Evolutionary conservation across 441 rosid species (phyloP), one percentile per base, ranked within the genome.

Genomic region (Erysimum pusillum): DNA sequence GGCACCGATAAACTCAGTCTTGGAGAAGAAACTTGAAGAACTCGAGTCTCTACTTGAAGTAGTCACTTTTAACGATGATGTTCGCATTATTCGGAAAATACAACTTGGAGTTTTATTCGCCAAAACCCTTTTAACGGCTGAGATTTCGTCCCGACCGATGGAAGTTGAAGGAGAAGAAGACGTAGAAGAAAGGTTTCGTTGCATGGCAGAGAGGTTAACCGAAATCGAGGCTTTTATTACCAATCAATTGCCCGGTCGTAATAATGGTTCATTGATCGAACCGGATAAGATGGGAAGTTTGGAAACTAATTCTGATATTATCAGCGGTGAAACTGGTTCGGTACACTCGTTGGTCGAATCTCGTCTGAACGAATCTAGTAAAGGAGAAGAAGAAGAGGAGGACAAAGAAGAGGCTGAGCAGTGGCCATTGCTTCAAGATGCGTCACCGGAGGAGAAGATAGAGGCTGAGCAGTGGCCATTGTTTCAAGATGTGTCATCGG

Each of bases 21-120:
- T 76, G 35, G 80, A 69, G 75, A 69, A 63, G 71, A 76, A 76
- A 76, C 59, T 76, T 28, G 75, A 76, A 69, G 75, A 76, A 69
- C 80, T 76, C 35, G 75, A 76, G 59, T 34, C 48, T 69, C 36
- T 76, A 11, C 34, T 35, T 45, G 70, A 62, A 76, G 45, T 63
- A 53, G 6, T 35, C 41, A 76, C 44, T 63, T 15, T 4, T 28
- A 12, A 45, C 10, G 58, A 69, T 1, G 20, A 22, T 22, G 64
- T 62, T 76, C 49, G 75, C 8, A 52, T 11, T 52, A 9, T 69
- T 13, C 49, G 57, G 6, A 25, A 76, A 11, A 34, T 76, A 13
- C 58, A 53, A 69, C 70, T 62, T 6, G 57, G 49, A 22, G 11
- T 76, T 9, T 0, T 34, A 2, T 76, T 69, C 34, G 59, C 35